phyloP scores from a whole-genome alignment of 2,329 filamentous ascomycete genomes.

The Trichoderma aggressivum region DNA sequence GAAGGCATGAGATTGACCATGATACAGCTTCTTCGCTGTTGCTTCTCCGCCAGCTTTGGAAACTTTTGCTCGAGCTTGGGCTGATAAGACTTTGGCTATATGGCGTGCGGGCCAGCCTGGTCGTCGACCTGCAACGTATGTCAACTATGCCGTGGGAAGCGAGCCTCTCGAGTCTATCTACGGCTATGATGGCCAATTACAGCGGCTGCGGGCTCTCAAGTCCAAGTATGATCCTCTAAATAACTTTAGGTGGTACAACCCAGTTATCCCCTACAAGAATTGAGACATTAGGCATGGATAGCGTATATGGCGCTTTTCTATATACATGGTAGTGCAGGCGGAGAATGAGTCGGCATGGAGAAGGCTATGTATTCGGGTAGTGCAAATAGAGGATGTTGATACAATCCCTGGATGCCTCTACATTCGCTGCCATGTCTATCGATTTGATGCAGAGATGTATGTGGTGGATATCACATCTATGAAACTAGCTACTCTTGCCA shows the following conservation, averaged over 20 bases:
- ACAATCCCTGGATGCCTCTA: neutral
- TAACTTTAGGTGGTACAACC: neutral
- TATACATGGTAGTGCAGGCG: neutral
- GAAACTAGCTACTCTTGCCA: conserved; percentile 6
- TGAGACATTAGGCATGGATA: neutral
- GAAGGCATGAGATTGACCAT: neutral
- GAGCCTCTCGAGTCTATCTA: neutral
- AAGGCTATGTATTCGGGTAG: neutral
- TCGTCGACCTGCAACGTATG: neutral
- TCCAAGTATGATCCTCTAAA: neutral
- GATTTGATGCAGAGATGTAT: neutral
- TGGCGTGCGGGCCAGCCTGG: neutral
- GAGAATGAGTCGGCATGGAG: neutral
- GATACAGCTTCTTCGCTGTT: neutral
- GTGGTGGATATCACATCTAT: neutral
- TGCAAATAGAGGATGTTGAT: neutral
- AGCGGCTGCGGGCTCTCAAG: neutral
- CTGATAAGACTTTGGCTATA: neutral
- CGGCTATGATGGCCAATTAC: neutral
- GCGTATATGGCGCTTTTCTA: neutral
- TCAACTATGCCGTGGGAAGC: neutral
- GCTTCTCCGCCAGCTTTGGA: neutral
- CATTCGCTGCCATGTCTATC: too few species aligned
- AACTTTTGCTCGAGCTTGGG: neutral
- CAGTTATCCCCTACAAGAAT: neutral